Percentiles rank a stretch among this genome's conserved stretches.
These are phyloP conservation scores for Amoebophrya sp. DNA, from an alignment of 169 alveolate species.

Conservation along the genomic window DNA sequence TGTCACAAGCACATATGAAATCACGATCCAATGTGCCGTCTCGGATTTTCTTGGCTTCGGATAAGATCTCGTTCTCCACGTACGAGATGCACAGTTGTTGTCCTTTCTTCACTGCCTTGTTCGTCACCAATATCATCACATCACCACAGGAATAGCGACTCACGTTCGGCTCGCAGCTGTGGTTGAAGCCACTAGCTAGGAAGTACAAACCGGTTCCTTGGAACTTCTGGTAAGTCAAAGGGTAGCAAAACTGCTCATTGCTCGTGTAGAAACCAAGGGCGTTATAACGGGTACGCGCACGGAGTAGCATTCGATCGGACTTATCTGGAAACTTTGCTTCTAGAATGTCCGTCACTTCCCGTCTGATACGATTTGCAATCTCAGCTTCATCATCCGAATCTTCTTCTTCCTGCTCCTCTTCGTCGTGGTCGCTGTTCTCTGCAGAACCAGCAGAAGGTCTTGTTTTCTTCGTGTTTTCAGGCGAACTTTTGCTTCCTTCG, in stretches of 20 bases:
- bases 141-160: not conserved
- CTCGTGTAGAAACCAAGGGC: not conserved
- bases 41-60: not conserved
- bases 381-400: not conserved
- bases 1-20: not conserved
- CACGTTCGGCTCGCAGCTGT: not conserved
- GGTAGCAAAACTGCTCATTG: slow-evolving; percentile 11
- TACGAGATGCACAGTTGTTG: not conserved
- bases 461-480: no score
- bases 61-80: not conserved
- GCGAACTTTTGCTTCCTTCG: no score
- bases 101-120: not conserved
- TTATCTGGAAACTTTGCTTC: not conserved
- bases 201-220: not conserved
- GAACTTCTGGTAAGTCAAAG: not conserved
- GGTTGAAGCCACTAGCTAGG: not conserved
- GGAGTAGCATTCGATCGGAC: not conserved
- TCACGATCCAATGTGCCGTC: not conserved
- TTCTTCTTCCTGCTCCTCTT: not conserved
- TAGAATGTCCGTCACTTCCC: not conserved
- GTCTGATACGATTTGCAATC: not conserved
- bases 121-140: not conserved
- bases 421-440: not conserved
- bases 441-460: no score
- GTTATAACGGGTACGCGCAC: not conserved